phyloP scores from a whole-genome alignment of 2,329 filamentous ascomycete species.

The Dactylonectria estremocensis region DNA sequence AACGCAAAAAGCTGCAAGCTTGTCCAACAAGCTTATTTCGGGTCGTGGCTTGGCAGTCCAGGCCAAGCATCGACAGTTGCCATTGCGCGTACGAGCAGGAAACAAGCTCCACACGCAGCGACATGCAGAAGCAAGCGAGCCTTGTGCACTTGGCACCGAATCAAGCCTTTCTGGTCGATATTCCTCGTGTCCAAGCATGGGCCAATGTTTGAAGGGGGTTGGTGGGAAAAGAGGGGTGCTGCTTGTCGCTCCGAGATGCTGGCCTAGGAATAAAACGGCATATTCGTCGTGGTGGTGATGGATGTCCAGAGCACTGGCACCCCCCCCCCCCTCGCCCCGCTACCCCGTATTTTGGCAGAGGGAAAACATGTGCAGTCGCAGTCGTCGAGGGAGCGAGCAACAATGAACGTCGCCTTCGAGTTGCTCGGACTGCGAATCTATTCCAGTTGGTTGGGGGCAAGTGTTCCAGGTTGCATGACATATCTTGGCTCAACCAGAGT shows the following conservation, averaged over 20 bases:
- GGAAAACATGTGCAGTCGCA: not conserved
- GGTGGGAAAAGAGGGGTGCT: conserved; percentile 18
- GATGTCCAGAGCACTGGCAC: not conserved
- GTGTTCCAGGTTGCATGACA: conserved; percentile 4
- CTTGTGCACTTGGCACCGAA: conserved; percentile 9
- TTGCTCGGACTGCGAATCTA: not conserved
- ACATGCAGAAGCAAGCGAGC: conserved; percentile 24
- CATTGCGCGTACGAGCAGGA: not conserved
- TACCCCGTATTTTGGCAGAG: conserved; percentile 9
- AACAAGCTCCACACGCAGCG: conserved; percentile 25
- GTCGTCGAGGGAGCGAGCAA: not conserved
- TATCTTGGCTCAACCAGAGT: conserved; percentile 4
- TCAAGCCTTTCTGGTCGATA: conserved; percentile 11
- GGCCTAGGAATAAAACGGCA: conserved; percentile 9
- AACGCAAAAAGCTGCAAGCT: conserved; percentile 24
- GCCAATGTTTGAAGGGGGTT: not conserved
- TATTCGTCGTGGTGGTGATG: conserved; percentile 7
- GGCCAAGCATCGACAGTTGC: conserved; percentile 15
- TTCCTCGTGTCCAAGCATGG: conserved; percentile 1
- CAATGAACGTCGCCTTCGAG: not conserved
- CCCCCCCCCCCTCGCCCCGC: conserved; percentile 17
- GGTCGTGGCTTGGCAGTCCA: conserved; percentile 22
- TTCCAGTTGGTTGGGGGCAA: conserved; percentile 5
- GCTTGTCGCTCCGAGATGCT: conserved; percentile 5
- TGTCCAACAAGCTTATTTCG: conserved; percentile 34